These are phyloP conservation scores for Takashimella tepidaria DNA, from an alignment of 1,284 basidiomycete species.

Conservation along the genomic window DNA sequence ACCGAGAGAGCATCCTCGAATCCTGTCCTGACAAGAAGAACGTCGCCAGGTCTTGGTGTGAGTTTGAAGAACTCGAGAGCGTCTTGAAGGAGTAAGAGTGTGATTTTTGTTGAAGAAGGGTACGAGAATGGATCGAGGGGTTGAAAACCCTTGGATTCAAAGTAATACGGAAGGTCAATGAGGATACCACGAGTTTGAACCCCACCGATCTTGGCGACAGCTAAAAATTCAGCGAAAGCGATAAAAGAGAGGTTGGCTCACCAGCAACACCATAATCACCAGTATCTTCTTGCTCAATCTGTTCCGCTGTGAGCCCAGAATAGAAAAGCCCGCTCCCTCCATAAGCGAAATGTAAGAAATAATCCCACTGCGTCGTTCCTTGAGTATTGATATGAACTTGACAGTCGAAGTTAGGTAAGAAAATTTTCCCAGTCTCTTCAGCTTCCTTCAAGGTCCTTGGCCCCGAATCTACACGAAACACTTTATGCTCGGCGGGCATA, in stretches of 20 bases:
- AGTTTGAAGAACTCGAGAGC: conserved; percentile 18
- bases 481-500: conserved; percentile 1
- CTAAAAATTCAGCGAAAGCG: not conserved
- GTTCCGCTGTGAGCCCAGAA: conserved; percentile 14
- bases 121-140: conserved; percentile 3
- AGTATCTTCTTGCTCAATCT: conserved; percentile 12
- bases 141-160: conserved; percentile 10
- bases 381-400: conserved; percentile 16
- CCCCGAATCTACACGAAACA: conserved; percentile 5
- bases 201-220: conserved; percentile 12
- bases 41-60: conserved; percentile 9
- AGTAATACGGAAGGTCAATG: conserved; percentile 15
- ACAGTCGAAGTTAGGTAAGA: conserved; percentile 15
- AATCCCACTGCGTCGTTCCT: conserved; percentile 19
- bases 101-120: conserved; percentile 5
- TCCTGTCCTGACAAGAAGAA: conserved; percentile 14
- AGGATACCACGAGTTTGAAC: conserved; percentile 15
- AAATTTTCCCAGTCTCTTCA: conserved; percentile 4
- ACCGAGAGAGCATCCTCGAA: conserved; percentile 9
- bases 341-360: conserved; percentile 17
- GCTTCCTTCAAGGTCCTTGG: conserved; percentile 4
- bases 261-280: conserved; percentile 18
- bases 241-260: not conserved
- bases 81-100: conserved; percentile 11
- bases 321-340: conserved; percentile 12